These are phyloP conservation scores for Lactarius hatsudake DNA, from an alignment of 768 basidiomycete species.

Conservation along the genomic window DNA sequence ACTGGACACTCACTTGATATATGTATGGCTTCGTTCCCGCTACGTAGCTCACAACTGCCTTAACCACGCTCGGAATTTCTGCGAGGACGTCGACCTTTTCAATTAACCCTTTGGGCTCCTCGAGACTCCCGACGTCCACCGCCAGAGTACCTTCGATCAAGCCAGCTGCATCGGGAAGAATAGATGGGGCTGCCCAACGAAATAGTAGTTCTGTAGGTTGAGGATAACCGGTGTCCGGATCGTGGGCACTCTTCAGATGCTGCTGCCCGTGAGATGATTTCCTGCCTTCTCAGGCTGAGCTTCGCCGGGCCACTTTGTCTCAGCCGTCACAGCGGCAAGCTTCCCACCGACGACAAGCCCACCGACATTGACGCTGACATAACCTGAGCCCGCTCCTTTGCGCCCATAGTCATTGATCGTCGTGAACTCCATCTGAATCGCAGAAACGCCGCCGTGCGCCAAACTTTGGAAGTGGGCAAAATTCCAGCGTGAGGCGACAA, in stretches of 20 bases:
- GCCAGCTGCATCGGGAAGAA: constrained; percentile 51
- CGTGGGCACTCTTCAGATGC: constrained; percentile 59
- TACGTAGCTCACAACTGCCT: constrained; percentile 90
- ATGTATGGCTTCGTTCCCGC: constrained; percentile 92
- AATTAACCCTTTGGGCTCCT: constrained; percentile 68
- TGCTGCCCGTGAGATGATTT: constrained; percentile 61
- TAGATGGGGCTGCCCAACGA: constrained; percentile 74
- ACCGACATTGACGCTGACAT: constrained; percentile 83
- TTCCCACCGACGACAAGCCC: constrained; percentile 78
- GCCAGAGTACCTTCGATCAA: constrained; percentile 53
- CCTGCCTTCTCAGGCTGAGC: constrained; percentile 41
- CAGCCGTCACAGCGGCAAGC: constrained; percentile 71
- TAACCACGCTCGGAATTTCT: constrained; percentile 90
- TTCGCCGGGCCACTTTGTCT: constrained; percentile 74
- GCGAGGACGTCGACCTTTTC: constrained; percentile 95
- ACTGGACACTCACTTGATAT: constrained; percentile 69
- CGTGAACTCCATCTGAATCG: constrained; percentile 94
- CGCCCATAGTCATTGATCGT: constrained; percentile 78
- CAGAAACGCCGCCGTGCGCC: constrained; percentile 70
- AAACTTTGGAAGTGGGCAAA: constrained; percentile 88
- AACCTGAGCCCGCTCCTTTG: constrained; percentile 76
- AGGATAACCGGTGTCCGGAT: constrained; percentile 80
- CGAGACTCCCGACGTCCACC: constrained; percentile 56
- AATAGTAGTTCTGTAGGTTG: constrained; percentile 67
- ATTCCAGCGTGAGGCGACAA: constrained; percentile 93